Evolutionary conservation across 2,329 filamentous ascomycete species (phyloP), one percentile per base, ranked within the genome.

Genomic region (Dothideomycetidae sp.): DNA sequence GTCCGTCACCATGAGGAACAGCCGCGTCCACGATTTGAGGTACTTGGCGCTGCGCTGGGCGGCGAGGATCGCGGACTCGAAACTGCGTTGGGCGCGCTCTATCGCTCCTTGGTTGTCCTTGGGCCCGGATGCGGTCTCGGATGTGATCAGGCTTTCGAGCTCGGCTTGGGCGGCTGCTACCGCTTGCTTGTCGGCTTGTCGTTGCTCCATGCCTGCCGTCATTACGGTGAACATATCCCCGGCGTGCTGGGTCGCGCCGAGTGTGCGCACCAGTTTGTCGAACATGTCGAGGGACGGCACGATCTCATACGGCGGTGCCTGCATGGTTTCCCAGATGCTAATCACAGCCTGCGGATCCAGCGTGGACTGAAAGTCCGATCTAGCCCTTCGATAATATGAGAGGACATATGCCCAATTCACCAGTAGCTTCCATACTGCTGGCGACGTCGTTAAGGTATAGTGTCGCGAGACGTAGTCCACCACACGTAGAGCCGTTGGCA

Each of bases 341-440:
- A 63, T 51, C 3, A 79, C 55, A n/a, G 68, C 60, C 2, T 57
- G 43, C 2, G 50, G 32, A 0, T 60, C 52, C 5, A 75, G 50
- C 39, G 53, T 43, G 43, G 38, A 58, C 17, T 31, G 57, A 54
- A 29, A 49, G 42, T 18, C 50, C 41, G 33, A 45, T 29, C 56
- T 40, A 15, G 37, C 46, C 58, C 33, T 43, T 50, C 60, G 43
- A 53, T 59, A 53, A 2, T 37, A 33, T 3, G 66, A 61, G 29
- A 75, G 62, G 7, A 81, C 60, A 48, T 73, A 78, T 0, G 77
- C 68, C 70, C 78, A 81, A 42, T 73, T 64, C 11, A 86, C 61
- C 2, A 88, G 56, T 38, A 76, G 70, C 5, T 66, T 63, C 81
- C 82, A 88, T 12, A 74, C 64, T 4, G 63, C 51, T 5, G 52